Conservation (phyloP, 148 eudicot genomes). For the Pharnaceum exiguum region DNA sequence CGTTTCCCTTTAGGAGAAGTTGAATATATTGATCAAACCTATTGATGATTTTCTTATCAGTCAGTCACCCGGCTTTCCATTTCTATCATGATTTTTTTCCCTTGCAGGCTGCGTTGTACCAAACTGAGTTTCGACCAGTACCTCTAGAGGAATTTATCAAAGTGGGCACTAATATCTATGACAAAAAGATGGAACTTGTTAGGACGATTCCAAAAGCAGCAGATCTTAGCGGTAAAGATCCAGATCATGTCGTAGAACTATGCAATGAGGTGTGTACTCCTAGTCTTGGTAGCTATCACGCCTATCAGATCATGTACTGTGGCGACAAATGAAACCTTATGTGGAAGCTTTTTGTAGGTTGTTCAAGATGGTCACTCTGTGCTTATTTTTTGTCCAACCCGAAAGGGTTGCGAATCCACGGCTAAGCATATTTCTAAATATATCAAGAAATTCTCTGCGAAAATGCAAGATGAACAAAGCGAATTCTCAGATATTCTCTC, state of each 20-base stretch:
- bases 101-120: slow-evolving; percentile 88
- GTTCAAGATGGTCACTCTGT: slow-evolving; percentile 98
- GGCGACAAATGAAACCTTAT: slow-evolving; percentile 1
- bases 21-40: background rate
- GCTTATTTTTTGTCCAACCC: slow-evolving; percentile 88
- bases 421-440: slow-evolving; percentile 77
- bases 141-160: slow-evolving; percentile 91
- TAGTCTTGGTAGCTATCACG: background rate
- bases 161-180: slow-evolving; percentile 80
- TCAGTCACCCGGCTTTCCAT: background rate
- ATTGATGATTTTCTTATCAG: background rate
- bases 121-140: slow-evolving; percentile 97
- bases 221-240: slow-evolving; percentile 92
- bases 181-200: slow-evolving; percentile 71
- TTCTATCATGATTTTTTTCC: background rate
- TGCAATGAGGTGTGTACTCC: slow-evolving; percentile 78
- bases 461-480: slow-evolving; percentile 45
- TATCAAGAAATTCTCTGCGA: slow-evolving; percentile 62
- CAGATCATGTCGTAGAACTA: slow-evolving; percentile 90
- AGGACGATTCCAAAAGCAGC: slow-evolving; percentile 69
- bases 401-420: slow-evolving; percentile 98
- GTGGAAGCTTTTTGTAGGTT: slow-evolving; percentile 40
- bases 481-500: slow-evolving; percentile 53
- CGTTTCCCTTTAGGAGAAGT: background rate
- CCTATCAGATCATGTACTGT: background rate